phyloP scores from a whole-genome alignment of 1,284 basidiomycete genomes.

The Rhodotorula sp. region DNA sequence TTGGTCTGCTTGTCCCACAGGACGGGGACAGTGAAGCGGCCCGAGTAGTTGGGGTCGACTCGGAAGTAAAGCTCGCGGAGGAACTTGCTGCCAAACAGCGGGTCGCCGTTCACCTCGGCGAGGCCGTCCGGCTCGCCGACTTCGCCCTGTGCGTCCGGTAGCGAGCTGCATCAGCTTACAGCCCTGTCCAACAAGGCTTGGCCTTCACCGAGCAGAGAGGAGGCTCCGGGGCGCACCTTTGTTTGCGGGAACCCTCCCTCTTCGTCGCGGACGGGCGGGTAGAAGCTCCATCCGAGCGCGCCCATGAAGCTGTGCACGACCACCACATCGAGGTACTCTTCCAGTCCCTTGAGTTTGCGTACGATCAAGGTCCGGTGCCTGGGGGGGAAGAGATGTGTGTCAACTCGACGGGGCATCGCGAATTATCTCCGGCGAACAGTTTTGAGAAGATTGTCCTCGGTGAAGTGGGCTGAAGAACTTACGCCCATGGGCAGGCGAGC shows the following conservation, averaged over 20 bases:
- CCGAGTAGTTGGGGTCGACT: slow-evolving; percentile 65
- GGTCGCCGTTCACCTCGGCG: slow-evolving; percentile 70
- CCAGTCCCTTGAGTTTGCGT: slow-evolving; percentile 86
- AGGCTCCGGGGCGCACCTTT: background rate
- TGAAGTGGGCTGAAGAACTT: slow-evolving; percentile 5
- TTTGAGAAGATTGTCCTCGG: slow-evolving; percentile 34
- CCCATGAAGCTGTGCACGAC: slow-evolving; percentile 86
- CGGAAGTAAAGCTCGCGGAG: slow-evolving; percentile 82
- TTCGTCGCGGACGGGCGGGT: slow-evolving; percentile 36
- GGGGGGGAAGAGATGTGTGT: slow-evolving; percentile 26
- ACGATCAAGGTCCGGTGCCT: slow-evolving; percentile 83
- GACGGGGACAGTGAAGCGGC: slow-evolving; percentile 77
- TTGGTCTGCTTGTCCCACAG: slow-evolving; percentile 89
- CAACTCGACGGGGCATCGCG: background rate
- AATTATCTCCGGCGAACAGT: background rate
- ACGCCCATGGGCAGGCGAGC: slow-evolving; percentile 60
- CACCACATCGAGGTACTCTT: slow-evolving; percentile 73
- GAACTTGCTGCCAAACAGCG: slow-evolving; percentile 66
- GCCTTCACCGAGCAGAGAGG: background rate
- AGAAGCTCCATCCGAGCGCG: slow-evolving; percentile 39
- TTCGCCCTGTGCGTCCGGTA: slow-evolving; percentile 10
- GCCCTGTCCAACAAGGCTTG: too few species aligned
- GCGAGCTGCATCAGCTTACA: too few species aligned
- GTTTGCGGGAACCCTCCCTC: slow-evolving; percentile 35
- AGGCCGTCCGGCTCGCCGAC: slow-evolving; percentile 59